These are phyloP conservation scores for Periconia sp. DNA, from an alignment of 2,329 filamentous ascomycete species.

Conservation along the genomic window DNA sequence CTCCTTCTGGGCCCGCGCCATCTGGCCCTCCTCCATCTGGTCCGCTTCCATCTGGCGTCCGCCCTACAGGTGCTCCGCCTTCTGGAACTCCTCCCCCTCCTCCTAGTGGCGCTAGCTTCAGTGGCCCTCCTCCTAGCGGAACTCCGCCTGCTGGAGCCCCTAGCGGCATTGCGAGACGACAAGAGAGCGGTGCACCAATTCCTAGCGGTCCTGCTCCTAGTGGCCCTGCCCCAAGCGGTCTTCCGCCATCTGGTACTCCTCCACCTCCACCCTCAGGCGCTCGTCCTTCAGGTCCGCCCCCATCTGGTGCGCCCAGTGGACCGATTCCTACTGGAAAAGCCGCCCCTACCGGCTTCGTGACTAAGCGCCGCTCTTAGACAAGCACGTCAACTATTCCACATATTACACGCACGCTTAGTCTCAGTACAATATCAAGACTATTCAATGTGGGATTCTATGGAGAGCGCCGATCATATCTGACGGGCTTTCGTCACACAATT, in stretches of 20 bases:
- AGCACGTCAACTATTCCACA: no score
- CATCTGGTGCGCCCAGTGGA: not conserved
- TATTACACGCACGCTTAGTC: no score
- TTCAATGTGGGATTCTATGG: no score
- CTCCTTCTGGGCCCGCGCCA: no score
- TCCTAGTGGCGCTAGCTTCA: not conserved
- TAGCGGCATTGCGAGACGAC: no score
- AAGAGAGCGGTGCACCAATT: no score
- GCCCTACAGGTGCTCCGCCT: not conserved
- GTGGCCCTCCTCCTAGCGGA: slow-evolving; percentile 1
- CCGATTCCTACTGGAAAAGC: not conserved
- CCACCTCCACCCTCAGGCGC: slow-evolving; percentile 1
- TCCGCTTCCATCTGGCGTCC: slow-evolving; percentile 2
- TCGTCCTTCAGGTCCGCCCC: slow-evolving; percentile 1
- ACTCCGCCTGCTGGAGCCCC: no score
- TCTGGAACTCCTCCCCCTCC: not conserved
- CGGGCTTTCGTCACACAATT: no score
- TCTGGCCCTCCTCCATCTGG: not conserved
- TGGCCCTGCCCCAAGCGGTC: not conserved
- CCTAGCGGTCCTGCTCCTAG: no score
- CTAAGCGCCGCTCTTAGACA: no score
- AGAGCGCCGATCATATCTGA: no score
- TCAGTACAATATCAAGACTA: no score
- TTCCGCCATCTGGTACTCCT: not conserved
- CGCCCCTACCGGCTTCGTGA: slow-evolving; percentile 3